These are phyloP conservation scores for Dryadomyces quercus-mongolicae DNA, from an alignment of 2,329 filamentous ascomycete species.

Conservation along the genomic window DNA sequence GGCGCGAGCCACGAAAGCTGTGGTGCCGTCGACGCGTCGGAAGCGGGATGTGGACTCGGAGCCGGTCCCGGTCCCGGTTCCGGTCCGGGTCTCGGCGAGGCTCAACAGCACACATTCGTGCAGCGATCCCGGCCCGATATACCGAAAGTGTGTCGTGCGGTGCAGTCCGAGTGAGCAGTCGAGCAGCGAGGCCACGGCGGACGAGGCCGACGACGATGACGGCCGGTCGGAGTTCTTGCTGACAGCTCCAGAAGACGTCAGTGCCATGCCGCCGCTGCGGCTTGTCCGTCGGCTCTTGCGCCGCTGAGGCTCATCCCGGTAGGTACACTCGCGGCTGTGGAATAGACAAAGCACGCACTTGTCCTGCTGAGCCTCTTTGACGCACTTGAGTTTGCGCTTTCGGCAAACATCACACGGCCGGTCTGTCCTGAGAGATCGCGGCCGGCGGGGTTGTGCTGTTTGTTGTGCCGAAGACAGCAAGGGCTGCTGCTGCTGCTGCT, in stretches of 20 bases:
- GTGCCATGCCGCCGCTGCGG: background rate
- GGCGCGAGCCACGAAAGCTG: constrained; percentile 14
- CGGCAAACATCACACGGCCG: constrained; percentile 54
- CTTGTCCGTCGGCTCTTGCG: constrained; percentile 30
- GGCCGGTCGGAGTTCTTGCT: background rate
- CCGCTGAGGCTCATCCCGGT: constrained; percentile 47
- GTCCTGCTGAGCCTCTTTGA: constrained; percentile 45
- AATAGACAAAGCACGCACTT: constrained; percentile 54
- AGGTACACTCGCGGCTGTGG: constrained; percentile 56
- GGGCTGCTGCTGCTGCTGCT: no score
- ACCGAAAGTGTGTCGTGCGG: constrained; percentile 45
- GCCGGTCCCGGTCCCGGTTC: no score
- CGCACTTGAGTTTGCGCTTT: constrained; percentile 53
- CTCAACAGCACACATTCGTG: constrained; percentile 16
- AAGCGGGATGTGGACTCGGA: constrained; percentile 12
- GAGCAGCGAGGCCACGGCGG: constrained; percentile 16
- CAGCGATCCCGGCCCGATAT: constrained; percentile 39
- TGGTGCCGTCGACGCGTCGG: constrained; percentile 13
- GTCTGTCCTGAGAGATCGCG: constrained; percentile 4
- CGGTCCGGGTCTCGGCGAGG: constrained; percentile 13
- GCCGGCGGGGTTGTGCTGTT: no score
- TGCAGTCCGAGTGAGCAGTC: constrained; percentile 40
- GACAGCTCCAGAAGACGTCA: no score
- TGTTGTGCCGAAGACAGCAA: background rate
- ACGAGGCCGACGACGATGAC: constrained; percentile 8